These are phyloP conservation scores for Mycena vitilis DNA, from an alignment of 768 basidiomycete species.

Conservation along the genomic window DNA sequence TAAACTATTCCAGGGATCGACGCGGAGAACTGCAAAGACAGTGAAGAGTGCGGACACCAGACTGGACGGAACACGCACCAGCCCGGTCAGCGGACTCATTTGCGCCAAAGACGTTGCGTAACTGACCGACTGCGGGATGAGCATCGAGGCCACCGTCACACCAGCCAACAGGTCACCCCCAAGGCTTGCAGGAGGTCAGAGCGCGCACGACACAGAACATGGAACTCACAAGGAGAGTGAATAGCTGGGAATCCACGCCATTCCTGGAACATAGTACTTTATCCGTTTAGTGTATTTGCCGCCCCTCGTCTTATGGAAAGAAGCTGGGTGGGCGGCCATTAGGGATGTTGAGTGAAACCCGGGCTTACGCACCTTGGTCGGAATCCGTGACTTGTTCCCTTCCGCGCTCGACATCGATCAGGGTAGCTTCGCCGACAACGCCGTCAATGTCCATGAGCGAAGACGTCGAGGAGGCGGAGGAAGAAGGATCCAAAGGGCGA, in stretches of 20 bases:
- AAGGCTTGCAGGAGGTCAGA: slow-evolving; percentile 50
- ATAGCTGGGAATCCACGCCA: slow-evolving; percentile 85
- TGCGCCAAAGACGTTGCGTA: slow-evolving; percentile 92
- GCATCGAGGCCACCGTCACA: slow-evolving; percentile 84
- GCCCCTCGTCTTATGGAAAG: slow-evolving; percentile 37
- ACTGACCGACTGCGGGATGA: slow-evolving; percentile 90
- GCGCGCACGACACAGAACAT: slow-evolving; percentile 11
- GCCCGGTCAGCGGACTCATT: slow-evolving; percentile 84
- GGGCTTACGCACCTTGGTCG: slow-evolving; percentile 27
- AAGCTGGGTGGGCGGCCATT: slow-evolving; percentile 9
- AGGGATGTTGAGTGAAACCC: not conserved
- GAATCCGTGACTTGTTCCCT: slow-evolving; percentile 29
- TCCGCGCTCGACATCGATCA: slow-evolving; percentile 34
- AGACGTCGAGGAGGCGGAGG: slow-evolving; percentile 22
- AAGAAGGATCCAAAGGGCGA: slow-evolving; percentile 26
- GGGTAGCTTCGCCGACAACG: slow-evolving; percentile 29
- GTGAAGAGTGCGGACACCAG: not conserved
- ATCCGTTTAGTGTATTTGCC: slow-evolving; percentile 59
- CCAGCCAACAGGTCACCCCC: slow-evolving; percentile 86
- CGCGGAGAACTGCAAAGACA: slow-evolving; percentile 72
- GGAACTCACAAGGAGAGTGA: slow-evolving; percentile 69
- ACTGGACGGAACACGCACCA: slow-evolving; percentile 61
- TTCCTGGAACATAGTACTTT: slow-evolving; percentile 83
- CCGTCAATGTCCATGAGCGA: slow-evolving; percentile 54
- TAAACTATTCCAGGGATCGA: slow-evolving; percentile 91